phyloP scores from a whole-genome alignment of 192 early-diverging fungal species.

The Linnemannia schmuckeri region DNA sequence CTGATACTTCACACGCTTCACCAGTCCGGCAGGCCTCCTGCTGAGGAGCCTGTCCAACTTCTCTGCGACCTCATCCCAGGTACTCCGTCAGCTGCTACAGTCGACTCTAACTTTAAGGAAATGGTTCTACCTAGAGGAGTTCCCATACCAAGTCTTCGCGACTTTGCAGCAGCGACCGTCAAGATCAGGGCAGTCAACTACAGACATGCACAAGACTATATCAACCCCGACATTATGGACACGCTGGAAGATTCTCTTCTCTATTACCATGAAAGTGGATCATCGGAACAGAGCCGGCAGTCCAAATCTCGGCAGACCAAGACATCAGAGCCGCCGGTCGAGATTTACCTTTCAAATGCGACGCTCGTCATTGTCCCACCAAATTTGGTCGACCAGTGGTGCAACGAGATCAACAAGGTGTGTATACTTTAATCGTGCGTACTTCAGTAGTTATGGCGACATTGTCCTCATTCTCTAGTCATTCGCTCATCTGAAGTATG shows the following conservation, averaged over 20 bases:
- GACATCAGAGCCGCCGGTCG: slow-evolving; percentile 26
- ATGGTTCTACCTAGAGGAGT: not conserved
- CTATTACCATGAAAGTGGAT: slow-evolving; percentile 64
- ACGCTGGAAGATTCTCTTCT: slow-evolving; percentile 62
- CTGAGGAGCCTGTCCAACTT: slow-evolving; percentile 44
- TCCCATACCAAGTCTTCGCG: slow-evolving; percentile 48
- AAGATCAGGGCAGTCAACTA: slow-evolving; percentile 63
- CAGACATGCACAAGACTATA: slow-evolving; percentile 47
- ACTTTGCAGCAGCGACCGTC: slow-evolving; percentile 60
- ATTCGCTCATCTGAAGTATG: not conserved
- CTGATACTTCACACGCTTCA: slow-evolving; percentile 72
- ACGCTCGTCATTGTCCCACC: slow-evolving; percentile 74
- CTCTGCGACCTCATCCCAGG: slow-evolving; percentile 57
- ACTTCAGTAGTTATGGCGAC: slow-evolving; percentile 22
- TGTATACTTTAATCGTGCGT: slow-evolving; percentile 29
- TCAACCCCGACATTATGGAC: slow-evolving; percentile 51
- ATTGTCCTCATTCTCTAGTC: not conserved
- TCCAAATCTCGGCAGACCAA: not conserved
- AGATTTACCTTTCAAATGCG: slow-evolving; percentile 71
- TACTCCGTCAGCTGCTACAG: slow-evolving; percentile 20
- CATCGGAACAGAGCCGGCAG: slow-evolving; percentile 24
- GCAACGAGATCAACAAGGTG: slow-evolving; percentile 81
- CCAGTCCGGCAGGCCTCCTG: slow-evolving; percentile 64
- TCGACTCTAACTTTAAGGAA: not conserved
- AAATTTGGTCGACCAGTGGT: slow-evolving; percentile 79